Base-by-base conservation (phyloP, 2,329 filamentous ascomycete genomes). In the Seiridium cupressi region DNA sequence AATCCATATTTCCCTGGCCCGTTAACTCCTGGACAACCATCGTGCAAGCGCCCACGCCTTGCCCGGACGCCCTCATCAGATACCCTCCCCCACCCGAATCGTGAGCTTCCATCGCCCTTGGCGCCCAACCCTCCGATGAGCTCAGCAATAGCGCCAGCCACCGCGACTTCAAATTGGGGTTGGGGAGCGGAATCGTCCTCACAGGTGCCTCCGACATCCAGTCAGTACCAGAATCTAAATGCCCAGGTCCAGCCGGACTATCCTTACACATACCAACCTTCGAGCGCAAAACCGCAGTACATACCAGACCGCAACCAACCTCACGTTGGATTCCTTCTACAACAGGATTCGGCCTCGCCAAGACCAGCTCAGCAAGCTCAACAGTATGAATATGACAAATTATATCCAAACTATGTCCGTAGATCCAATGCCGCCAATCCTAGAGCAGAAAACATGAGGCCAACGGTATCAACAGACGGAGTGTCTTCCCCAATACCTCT, bases 51-150 rank as follows among this genome's bases (percentile, higher is more conserved):
- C 18, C 51, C 51, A 10, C 36, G n/a, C 9, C 51, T 32, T 26
- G 51, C 26, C n/a, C 51, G 51, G 9, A 55, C 38, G 26, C 54
- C 44, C 10, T 57, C 54, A 1, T 57, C 54, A 13, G 54, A 57
- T 13, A 57, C 44, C 4, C 13, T 57, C 1, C 58, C 53, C 4
- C 36, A 38, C 44, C 18, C 34, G 26, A 47, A 46, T 9, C 31
- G 42, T 8, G 46, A 34, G 7, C 13, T 49, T 1, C 7, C 38
- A 5, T 56, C 58, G 8, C 58, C 53, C 4, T n/a, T 60, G 44
- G 53, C 44, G 8, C 58, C 56, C 13, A 60, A 60, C 58, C 58
- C 58, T 13, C 51, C 51, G 11, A 18, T 38, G 18, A 44, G n/a
- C 18, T n/a, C 34, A 9, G 26, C 42, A 3, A 18, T 38, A 26